phyloP scores from a whole-genome alignment of 306 rosid genomes.

The Lotus japonicus region DNA sequence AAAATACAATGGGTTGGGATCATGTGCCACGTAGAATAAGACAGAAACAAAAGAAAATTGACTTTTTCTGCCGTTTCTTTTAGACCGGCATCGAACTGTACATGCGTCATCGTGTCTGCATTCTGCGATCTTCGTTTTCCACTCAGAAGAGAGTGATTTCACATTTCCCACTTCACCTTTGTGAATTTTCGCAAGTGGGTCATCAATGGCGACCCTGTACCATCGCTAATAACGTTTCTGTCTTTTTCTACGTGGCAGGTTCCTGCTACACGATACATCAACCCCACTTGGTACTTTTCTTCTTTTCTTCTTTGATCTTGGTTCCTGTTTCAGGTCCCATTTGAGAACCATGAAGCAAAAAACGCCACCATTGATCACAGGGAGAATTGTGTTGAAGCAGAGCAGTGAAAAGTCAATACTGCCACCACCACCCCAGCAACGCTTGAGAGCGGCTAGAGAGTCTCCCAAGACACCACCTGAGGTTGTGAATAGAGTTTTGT shows the following conservation, averaged over 20 bases:
- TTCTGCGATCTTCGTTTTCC: conserved; percentile 7
- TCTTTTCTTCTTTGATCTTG: not conserved
- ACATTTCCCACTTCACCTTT: too few relatives aligned
- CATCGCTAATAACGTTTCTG: conserved; percentile 20
- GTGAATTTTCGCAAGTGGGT: not conserved
- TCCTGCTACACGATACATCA: not conserved
- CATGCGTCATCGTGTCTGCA: not conserved
- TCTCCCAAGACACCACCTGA: conserved; percentile 44
- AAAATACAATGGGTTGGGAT: not conserved
- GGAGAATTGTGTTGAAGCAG: conserved; percentile 23
- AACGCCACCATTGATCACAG: conserved; percentile 8
- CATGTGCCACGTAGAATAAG: conserved; percentile 9
- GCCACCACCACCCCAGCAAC: conserved; percentile 16
- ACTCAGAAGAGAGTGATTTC: not conserved
- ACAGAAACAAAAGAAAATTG: not conserved
- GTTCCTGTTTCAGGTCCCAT: conserved; percentile 16
- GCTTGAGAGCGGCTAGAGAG: conserved; percentile 41
- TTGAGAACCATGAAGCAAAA: conserved; percentile 40
- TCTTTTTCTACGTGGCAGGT: conserved; percentile 19
- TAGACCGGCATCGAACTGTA: too few relatives aligned
- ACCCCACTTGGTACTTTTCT: not conserved
- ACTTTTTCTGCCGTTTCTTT: not conserved
- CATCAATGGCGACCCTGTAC: conserved; percentile 27
- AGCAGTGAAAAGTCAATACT: conserved; percentile 27
- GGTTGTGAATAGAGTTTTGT: not conserved